Evolutionary conservation across 306 rosid species (phyloP), one percentile per base, ranked within the genome.

Genomic region (Trichosanthes truncata): DNA sequence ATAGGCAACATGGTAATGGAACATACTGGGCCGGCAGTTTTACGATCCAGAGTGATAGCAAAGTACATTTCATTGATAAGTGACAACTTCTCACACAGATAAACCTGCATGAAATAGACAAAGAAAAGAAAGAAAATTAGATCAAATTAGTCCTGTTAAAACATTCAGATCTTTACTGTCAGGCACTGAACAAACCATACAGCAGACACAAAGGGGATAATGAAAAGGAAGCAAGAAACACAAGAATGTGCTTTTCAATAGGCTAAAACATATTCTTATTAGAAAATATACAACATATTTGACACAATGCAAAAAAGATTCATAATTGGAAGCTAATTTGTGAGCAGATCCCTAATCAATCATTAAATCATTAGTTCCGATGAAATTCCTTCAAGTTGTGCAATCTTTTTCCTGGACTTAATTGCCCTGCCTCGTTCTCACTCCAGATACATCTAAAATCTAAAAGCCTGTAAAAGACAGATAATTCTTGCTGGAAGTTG

Each of bases 1-100:
- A 13, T 31, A 73, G 59, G n/a, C 60, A 46, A 14, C 41, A 9
- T 15, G 60, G 60, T 73, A 48, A 48, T 79, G 80, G 81, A 79
- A 87, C 97, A 85, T 93, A 95, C 99, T 9, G 99, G 97, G 67
- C 99, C 99, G 68, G 97, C 96, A 80, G 89, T 82, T 76, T 83
- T 89, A 55, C 99, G 97, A 85, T 96, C 99, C 83, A 96, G 81
- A n/a, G 97, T 93, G 67, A 96, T 93, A 74, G 98, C 96, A 80
- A 96, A 96, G 90, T 96, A 96, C 99, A 96, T 96, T 87, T 96
- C 99, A 40, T 96, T 96, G 82, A 88, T 93, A 77, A 96, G 98
- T 46, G 97, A 88, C 80, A 96, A 82, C 82, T 91, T 96, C 86
- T 96, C 83, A 61, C 97, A 91, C 85, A 96, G 83, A 83, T 93